phyloP scores from a whole-genome alignment of 2,329 filamentous ascomycete species.

The Xenoacremonium recifei region DNA sequence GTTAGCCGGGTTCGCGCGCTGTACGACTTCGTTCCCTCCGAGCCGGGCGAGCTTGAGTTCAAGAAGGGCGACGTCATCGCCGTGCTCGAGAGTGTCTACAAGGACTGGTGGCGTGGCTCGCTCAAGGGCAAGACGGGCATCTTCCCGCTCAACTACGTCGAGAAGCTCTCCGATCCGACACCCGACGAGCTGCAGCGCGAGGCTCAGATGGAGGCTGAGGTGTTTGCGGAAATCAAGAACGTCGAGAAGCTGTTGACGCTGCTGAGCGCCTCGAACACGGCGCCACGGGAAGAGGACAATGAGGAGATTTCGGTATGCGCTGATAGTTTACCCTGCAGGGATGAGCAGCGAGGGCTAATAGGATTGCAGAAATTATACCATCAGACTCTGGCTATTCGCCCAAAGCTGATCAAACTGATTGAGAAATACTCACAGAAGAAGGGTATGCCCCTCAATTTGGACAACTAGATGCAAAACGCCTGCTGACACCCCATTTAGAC shows the following conservation, averaged over 20 bases:
- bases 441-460: constrained; percentile 47
- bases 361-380: constrained; percentile 71
- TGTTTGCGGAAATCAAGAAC: constrained; percentile 64
- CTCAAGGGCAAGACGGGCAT: constrained; percentile 94
- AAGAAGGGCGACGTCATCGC: constrained; percentile 97
- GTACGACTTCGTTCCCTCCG: constrained; percentile 92
- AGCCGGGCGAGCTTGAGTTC: constrained; percentile 92
- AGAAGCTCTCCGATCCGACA: constrained; percentile 94
- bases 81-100: constrained; percentile 95
- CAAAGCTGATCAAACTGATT: constrained; percentile 96
- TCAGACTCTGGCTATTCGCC: constrained; percentile 87
- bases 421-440: constrained; percentile 99
- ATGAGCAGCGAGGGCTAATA: constrained; percentile 30
- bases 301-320: constrained; percentile 83
- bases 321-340: not conserved
- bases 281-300: constrained; percentile 83
- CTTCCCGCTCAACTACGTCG: constrained; percentile 97
- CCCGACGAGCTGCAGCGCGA: constrained; percentile 91
- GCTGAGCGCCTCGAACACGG: constrained; percentile 81
- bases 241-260: constrained; percentile 76
- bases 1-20: constrained; percentile 91
- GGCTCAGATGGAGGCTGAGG: constrained; percentile 85
- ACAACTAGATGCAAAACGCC: too few species aligned
- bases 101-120: constrained; percentile 99
- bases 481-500: constrained; percentile 55